Percentiles rank a stretch among this genome's conserved stretches.
phyloP scores from a whole-genome alignment of 495 filamentous ascomycete genomes.

The Aspergillus sparsus region DNA sequence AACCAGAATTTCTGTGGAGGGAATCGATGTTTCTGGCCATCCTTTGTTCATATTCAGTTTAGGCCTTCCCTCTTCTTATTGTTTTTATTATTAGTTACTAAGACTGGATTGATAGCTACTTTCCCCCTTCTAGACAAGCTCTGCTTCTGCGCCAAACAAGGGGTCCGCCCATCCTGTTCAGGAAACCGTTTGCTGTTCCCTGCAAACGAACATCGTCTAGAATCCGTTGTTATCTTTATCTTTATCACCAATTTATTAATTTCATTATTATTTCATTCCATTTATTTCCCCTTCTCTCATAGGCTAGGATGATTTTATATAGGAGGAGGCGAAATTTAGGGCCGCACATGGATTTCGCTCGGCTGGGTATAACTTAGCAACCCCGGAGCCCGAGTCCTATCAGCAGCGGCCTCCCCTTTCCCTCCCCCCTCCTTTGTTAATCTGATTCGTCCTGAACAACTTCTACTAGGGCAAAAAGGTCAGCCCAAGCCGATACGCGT shows the following conservation, averaged over 20 bases:
- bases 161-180: neutral
- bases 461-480: constrained; percentile 12
- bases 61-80: neutral
- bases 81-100: neutral
- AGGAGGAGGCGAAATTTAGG: constrained; percentile 13
- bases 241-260: too few relatives aligned
- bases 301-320: constrained; percentile 1
- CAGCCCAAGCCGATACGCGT: constrained; percentile 19
- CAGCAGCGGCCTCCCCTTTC: neutral
- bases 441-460: constrained; percentile 9
- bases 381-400: constrained; percentile 13
- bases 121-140: neutral
- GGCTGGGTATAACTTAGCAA: constrained; percentile 7
- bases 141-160: constrained; percentile 1
- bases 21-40: constrained; percentile 16
- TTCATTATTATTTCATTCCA: too few relatives aligned
- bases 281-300: neutral
- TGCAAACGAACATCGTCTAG: constrained; percentile 1
- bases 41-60: constrained; percentile 1
- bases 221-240: too few relatives aligned
- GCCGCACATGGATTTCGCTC: constrained; percentile 24
- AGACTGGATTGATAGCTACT: too few relatives aligned
- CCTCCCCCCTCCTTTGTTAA: constrained; percentile 4
- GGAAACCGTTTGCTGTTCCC: constrained; percentile 10
- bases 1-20: constrained; percentile 10